Conservation (phyloP, 306 rosid species). For the Quercus alba region DNA sequence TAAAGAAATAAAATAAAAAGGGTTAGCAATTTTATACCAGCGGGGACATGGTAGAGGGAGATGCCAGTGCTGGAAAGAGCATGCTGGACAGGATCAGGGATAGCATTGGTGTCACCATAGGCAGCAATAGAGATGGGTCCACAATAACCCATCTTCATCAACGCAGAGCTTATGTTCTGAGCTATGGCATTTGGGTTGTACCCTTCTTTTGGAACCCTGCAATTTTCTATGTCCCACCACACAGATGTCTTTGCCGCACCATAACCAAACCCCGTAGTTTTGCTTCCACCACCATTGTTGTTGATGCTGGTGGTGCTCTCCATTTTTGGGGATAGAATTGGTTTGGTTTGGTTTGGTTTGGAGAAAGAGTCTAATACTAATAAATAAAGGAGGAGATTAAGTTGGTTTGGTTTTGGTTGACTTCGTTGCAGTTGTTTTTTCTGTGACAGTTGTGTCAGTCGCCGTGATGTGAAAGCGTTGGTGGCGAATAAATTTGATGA, state of each 20-base stretch:
- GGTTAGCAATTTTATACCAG: constrained; percentile 33
- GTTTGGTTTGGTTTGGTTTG: too few species aligned
- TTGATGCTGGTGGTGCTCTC: too few species aligned
- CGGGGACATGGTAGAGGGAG: constrained; percentile 74
- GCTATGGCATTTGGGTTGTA: constrained; percentile 62
- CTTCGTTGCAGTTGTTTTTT: too few species aligned
- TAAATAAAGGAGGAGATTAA: too few species aligned
- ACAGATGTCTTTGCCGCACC: constrained; percentile 61
- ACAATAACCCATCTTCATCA: constrained; percentile 40
- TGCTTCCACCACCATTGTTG: too few species aligned
- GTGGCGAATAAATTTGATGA: too few species aligned
- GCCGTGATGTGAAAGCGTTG: too few species aligned
- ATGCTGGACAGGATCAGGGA: constrained; percentile 52
- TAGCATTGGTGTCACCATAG: constrained; percentile 71
- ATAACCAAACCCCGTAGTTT: too few species aligned
- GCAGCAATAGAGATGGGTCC: constrained; percentile 78
- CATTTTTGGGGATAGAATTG: too few species aligned
- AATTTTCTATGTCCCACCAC: constrained; percentile 91
- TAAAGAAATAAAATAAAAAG: background rate
- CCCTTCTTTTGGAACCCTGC: constrained; percentile 51
- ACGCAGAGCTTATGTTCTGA: constrained; percentile 67
- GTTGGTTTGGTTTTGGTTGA: too few species aligned
- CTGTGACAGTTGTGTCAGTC: too few species aligned
- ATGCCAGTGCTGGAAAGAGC: constrained; percentile 84
- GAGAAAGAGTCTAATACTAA: too few species aligned